Base-by-base conservation (phyloP, 2,329 filamentous ascomycete genomes). In the Fusarium poae region DNA sequence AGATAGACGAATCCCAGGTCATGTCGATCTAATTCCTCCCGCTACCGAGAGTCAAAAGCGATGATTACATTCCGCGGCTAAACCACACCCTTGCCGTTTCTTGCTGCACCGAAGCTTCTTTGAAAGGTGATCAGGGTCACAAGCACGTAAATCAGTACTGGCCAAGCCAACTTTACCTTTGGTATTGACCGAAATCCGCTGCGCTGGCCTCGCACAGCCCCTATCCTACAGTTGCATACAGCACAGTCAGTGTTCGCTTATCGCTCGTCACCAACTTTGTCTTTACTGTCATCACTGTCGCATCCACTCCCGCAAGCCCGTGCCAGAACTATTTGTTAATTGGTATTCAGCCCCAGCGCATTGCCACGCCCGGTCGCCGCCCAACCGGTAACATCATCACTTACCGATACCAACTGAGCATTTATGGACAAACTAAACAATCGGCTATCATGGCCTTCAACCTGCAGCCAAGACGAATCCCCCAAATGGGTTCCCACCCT, bases 311-410 rank as follows among this genome's bases (percentile, higher is more conserved):
- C 55, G 54, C 51, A 53, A 64, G 51, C 68, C 49, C 65, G 65
- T 71, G 68, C 53, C 49, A 63, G 59, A 63, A 53, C 53, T 54
- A 62, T 66, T 66, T 62, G 61, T 32, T 49, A 21, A 59, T 54
- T 59, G 37, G 25, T 32, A 62, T 67, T 74, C 72, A 74, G 72
- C 72, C 72, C 59, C 65, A 54, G 57, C 53, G 62, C 60, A 74
- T 72, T 67, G 52, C 61, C 56, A 62, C 48, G 61, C 57, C 62
- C 54, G 46, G 34, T 67, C 59, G 57, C 65, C 63, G 48, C 46
- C 25, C 56, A 57, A 30, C 49, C 46, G 55, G 53, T 52, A 53
- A 51, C 52, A 55, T 67, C 66, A 48, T 53, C 27, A 35, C 29
- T 35, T 43, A 27, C 32, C 29, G 44, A 32, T 34, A 39, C n/a